phyloP scores from a whole-genome alignment of 768 basidiomycete genomes.

The Auriscalpium microsporum region DNA sequence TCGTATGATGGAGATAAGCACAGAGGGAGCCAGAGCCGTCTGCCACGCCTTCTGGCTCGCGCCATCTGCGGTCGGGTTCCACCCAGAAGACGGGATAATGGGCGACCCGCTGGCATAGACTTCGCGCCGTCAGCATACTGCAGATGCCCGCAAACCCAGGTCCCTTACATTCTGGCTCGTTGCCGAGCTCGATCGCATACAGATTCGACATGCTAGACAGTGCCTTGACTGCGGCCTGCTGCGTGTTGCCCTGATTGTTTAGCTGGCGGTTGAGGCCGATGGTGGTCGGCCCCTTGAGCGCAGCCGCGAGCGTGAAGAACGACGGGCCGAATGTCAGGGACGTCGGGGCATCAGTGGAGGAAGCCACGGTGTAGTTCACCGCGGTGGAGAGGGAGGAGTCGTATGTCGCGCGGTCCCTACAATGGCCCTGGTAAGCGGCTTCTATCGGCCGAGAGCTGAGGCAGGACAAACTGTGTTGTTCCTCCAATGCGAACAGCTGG shows the following conservation, averaged over 20 bases:
- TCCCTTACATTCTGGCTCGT: constrained; percentile 30
- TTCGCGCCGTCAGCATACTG: background rate
- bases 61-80: constrained; percentile 27
- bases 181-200: constrained; percentile 29
- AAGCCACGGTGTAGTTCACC: constrained; percentile 30
- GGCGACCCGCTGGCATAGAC: constrained; percentile 27
- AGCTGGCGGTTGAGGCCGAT: constrained; percentile 31
- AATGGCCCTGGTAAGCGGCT: background rate
- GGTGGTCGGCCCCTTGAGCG: constrained; percentile 26
- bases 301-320: constrained; percentile 25
- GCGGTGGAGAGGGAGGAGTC: constrained; percentile 22
- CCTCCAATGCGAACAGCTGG: constrained; percentile 31
- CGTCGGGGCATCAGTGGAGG: constrained; percentile 26
- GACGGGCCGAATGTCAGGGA: constrained; percentile 22
- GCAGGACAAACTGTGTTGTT: constrained; percentile 25
- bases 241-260: constrained; percentile 27
- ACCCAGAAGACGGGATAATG: constrained; percentile 22
- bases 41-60: constrained; percentile 27
- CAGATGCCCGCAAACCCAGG: background rate
- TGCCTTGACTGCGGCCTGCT: constrained; percentile 25
- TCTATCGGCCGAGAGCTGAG: background rate
- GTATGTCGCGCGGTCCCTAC: constrained; percentile 33
- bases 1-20: constrained; percentile 10
- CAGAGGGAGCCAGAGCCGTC: constrained; percentile 21
- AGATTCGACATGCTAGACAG: constrained; percentile 26